These are phyloP conservation scores for Eimeria tenella DNA, from an alignment of 169 alveolate genomes.

Conservation along the genomic window DNA sequence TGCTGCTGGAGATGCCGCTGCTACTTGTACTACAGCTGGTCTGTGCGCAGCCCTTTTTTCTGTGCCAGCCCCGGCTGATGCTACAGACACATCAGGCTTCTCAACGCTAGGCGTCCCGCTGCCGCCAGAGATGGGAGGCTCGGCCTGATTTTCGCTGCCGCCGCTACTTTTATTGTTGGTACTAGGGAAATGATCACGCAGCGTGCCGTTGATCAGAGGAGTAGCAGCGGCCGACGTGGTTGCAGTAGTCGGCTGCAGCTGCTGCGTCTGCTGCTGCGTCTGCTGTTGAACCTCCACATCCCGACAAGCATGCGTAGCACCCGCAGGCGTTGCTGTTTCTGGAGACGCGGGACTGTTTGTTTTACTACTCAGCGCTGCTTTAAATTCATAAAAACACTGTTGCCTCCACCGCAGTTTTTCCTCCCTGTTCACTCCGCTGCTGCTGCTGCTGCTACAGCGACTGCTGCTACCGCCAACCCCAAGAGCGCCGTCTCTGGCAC, in stretches of 20 bases:
- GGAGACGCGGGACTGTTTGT: not conserved
- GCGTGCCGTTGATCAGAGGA: not conserved
- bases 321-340: not conserved
- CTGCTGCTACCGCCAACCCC: too few species aligned
- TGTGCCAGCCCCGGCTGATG: not conserved
- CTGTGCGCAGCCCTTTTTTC: not conserved
- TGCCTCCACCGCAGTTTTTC: not conserved
- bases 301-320: not conserved
- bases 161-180: too few species aligned
- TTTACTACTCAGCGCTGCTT: slow-evolving; percentile 1
- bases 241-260: not conserved
- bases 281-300: not conserved
- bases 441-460: not conserved
- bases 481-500: too few species aligned
- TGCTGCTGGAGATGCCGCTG: not conserved
- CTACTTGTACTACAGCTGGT: not conserved
- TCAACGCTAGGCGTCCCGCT: not conserved
- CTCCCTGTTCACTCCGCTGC: not conserved
- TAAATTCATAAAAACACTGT: not conserved
- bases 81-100: not conserved
- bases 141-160: not conserved
- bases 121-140: not conserved
- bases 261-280: not conserved
- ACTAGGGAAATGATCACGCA: not conserved
- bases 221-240: not conserved